phyloP scores from a whole-genome alignment of 2,329 filamentous ascomycete species.

The Seiridium unicorne region DNA sequence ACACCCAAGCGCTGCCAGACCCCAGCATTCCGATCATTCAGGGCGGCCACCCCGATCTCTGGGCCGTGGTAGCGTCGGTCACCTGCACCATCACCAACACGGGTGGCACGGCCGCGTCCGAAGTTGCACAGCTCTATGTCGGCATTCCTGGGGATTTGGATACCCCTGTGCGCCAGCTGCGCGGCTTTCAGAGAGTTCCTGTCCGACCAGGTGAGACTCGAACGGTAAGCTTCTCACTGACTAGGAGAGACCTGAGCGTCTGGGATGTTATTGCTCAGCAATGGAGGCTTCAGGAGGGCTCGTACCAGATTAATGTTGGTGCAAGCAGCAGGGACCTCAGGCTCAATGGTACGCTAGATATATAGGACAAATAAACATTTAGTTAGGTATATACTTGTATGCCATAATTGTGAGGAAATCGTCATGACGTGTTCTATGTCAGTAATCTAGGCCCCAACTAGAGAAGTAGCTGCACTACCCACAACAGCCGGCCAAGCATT shows the following conservation, averaged over 20 bases:
- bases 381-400: too few species aligned
- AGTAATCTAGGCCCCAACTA: too few species aligned
- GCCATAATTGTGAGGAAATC: too few species aligned
- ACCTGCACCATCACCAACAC: constrained; percentile 65
- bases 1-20: constrained; percentile 16
- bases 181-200: constrained; percentile 67
- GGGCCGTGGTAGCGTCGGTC: constrained; percentile 45
- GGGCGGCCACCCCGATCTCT: constrained; percentile 47
- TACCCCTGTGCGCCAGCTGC: constrained; percentile 13
- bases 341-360: too few species aligned
- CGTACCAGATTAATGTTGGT: constrained; percentile 25
- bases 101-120: constrained; percentile 59
- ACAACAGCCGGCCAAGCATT: too few species aligned
- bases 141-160: constrained; percentile 34
- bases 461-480: too few species aligned
- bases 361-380: too few species aligned
- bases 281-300: constrained; percentile 54
- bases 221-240: constrained; percentile 55
- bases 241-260: constrained; percentile 66
- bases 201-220: constrained; percentile 51
- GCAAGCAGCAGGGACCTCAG: too few species aligned
- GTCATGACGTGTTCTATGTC: too few species aligned
- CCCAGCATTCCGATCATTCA: constrained; percentile 30
- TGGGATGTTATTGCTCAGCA: constrained; percentile 67
- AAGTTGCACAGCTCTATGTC: constrained; percentile 63